Evolutionary conservation across 768 basidiomycete genomes (phyloP).

Genomic region (Boletus rubroflammeus): DNA sequence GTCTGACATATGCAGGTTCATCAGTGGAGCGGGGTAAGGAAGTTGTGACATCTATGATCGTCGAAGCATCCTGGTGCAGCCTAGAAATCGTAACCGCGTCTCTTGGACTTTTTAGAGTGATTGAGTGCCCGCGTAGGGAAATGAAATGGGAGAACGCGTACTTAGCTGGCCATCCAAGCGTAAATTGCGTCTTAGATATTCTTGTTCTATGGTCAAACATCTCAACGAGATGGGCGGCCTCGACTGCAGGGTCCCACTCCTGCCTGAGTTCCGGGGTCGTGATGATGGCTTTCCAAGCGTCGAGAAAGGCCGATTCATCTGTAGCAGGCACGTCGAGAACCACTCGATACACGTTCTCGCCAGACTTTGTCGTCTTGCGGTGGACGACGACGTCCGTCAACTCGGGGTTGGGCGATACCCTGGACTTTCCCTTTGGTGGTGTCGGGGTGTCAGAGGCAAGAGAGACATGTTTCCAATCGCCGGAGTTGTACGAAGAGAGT

Average conservation of each 20-base stretch:
- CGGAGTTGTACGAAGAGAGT: slow-evolving; percentile 62
- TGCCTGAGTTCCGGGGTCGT: slow-evolving; percentile 83
- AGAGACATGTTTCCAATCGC: slow-evolving; percentile 80
- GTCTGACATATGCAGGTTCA: slow-evolving; percentile 87
- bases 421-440: slow-evolving; percentile 60
- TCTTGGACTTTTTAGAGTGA: slow-evolving; percentile 59
- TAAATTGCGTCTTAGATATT: slow-evolving; percentile 87
- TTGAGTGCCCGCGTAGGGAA: slow-evolving; percentile 7
- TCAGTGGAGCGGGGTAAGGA: slow-evolving; percentile 90
- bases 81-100: slow-evolving; percentile 94
- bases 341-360: slow-evolving; percentile 78
- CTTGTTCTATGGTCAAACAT: slow-evolving; percentile 82
- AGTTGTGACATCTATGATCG: slow-evolving; percentile 86
- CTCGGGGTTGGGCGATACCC: slow-evolving; percentile 50
- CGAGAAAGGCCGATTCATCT: slow-evolving; percentile 58
- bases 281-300: slow-evolving; percentile 78
- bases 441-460: slow-evolving; percentile 39
- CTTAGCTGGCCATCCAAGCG: slow-evolving; percentile 96
- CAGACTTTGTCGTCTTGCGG: slow-evolving; percentile 61
- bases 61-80: slow-evolving; percentile 73
- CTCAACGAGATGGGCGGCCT: slow-evolving; percentile 77
- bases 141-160: slow-evolving; percentile 46
- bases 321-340: slow-evolving; percentile 70
- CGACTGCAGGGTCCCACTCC: slow-evolving; percentile 94
- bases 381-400: slow-evolving; percentile 75